Base-by-base conservation (phyloP, 202 grass and related monocot genomes). In the Musa balbisiana region DNA sequence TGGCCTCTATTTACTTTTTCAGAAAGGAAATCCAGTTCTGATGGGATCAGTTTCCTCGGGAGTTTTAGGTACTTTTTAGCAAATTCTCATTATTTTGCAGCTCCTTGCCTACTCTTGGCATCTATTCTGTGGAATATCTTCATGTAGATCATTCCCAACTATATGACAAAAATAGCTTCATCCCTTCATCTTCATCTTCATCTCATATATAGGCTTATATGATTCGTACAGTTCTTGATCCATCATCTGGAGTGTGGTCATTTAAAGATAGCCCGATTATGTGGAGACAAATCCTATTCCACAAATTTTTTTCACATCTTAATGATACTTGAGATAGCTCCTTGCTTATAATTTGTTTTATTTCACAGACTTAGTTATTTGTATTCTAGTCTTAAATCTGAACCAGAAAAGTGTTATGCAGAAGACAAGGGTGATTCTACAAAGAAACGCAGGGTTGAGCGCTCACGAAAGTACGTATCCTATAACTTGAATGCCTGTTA, bases 371-470 rank as follows among this genome's bases (percentile, higher is more conserved):
- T 20, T 69, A 20, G 16, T 17, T 20, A 13, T 29, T 26, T 27
- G 33, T 9, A 17, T 49, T 69, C 2, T 49, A n/a, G 15, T 69
- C 10, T 17, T 50, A 69, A 1, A 23, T 68, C 19, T 70, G 89
- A 80, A 81, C 29, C 72, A n/a, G 13, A 71, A 63, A 56, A 64
- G 0, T 43, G 13, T 71, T 82, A 55, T 85, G 78, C 84, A 92
- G 90, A 10, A 80, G 89, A 89, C 64, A 80, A 79, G 62, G 84
- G 90, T 79, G 87, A 92, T 82, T 82, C 87, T 49, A 92, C 90
- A 0, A 92, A 92, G 84, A 92, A 87, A 76, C 87, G 87, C 60
- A 92, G 84, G 80, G 84, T 92, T 25, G 84, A 89, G 67, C 87
- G 84, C 49, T 89, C 90, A 71, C 84, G 90, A 62, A 92, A 92